Evolutionary conservation across 352 stramenopile genomes (phyloP).

Genomic region (Globisporangium cystogenes): DNA sequence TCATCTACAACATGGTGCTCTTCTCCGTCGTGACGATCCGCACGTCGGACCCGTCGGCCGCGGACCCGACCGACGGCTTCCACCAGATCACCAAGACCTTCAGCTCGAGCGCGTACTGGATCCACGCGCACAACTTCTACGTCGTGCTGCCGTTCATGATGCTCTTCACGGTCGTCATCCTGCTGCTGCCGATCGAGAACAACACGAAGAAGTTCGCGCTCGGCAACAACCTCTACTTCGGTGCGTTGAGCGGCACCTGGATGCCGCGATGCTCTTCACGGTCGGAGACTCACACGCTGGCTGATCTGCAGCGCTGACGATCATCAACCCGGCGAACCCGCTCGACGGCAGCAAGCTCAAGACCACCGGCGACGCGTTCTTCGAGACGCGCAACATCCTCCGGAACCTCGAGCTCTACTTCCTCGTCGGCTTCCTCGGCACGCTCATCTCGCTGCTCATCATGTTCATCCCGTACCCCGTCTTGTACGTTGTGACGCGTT

Average conservation of each 20-base stretch:
- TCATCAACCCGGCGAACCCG: slow-evolving; percentile 64
- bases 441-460: slow-evolving; percentile 60
- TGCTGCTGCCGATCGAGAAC: slow-evolving; percentile 63
- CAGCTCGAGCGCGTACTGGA: slow-evolving; percentile 49
- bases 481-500: no score
- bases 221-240: slow-evolving; percentile 83
- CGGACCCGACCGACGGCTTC: slow-evolving; percentile 39
- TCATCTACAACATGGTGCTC: slow-evolving; percentile 75
- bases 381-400: slow-evolving; percentile 59
- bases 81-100: slow-evolving; percentile 60
- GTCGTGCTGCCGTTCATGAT: slow-evolving; percentile 68
- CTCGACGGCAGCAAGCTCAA: slow-evolving; percentile 46
- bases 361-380: slow-evolving; percentile 32
- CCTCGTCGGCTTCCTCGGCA: slow-evolving; percentile 65
- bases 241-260: slow-evolving; percentile 18
- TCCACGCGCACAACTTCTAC: slow-evolving; percentile 76
- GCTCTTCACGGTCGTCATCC: slow-evolving; percentile 55
- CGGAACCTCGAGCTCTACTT: slow-evolving; percentile 73
- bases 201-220: slow-evolving; percentile 86
- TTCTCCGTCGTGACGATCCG: slow-evolving; percentile 41
- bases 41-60: slow-evolving; percentile 25
- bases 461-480: slow-evolving; percentile 77
- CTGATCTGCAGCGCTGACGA: slow-evolving; percentile 44
- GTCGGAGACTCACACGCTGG: background rate
- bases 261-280: no score